Base-by-base conservation (phyloP, 2,329 filamentous ascomycete species). In the Calonectria leucothoes region DNA sequence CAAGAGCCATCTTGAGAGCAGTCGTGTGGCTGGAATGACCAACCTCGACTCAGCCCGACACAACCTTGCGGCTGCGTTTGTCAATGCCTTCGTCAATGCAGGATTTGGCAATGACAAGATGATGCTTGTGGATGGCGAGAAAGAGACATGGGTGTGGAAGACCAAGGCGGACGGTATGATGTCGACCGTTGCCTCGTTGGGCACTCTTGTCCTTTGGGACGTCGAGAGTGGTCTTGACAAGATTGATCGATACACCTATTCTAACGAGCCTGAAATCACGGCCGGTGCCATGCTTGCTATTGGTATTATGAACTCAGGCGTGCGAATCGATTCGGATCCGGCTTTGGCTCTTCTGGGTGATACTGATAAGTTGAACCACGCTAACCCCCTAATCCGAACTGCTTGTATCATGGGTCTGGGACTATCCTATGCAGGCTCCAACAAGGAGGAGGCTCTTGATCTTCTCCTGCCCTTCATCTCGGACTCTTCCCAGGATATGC, bases 111-210 rank as follows among this genome's bases (percentile, higher is more conserved):
- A 96, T 71, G 97, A 99, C 85, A 98, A 98, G 89, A 94, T 99
- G 91, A 98, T 99, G 96, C 88, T 98, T 71, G 93, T 95, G 51
- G 94, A 97, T 25, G 93, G 94, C 72, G 93, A 95, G 76, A 97
- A 98, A 87, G 93, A 94, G 80, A 94, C 94, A 76, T 99, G 97
- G 96, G 95, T 99, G 6, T 99, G 95, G 95, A 99, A 98, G 88
- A 98, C 97, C 25, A 99, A 99, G 86, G 95, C 97, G 51, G 96
- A 98, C 81, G 97, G 97, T 76, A 98, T 98, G 95, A 90, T 98
- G 85, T 98, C 97, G 1, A 98, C 96, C 0, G 94, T 97, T 48
- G 97, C 97, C 6, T 98, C 97, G 0, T 87, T 98, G 78, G 97
- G 97, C 82, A 96, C 97, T 80, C 89, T 99, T 23, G 89, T 98